phyloP scores from a whole-genome alignment of 352 stramenopile species.

The Globisporangium viniferum region DNA sequence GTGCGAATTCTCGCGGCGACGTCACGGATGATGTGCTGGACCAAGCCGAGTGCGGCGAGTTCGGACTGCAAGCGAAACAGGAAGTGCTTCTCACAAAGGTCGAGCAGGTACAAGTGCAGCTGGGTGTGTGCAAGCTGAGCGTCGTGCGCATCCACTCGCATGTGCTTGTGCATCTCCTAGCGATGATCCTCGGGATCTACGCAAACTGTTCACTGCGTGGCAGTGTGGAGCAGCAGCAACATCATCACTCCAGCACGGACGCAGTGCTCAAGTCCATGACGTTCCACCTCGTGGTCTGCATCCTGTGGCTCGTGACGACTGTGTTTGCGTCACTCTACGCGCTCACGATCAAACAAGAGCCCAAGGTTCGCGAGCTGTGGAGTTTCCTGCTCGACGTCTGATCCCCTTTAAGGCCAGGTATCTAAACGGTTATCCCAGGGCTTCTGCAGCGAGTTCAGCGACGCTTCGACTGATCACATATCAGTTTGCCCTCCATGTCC shows the following conservation, averaged over 20 bases:
- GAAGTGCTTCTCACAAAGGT: constrained; percentile 54
- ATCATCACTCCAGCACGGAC: constrained; percentile 5
- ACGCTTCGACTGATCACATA: not conserved
- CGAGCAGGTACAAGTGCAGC: constrained; percentile 50
- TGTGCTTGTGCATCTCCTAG: constrained; percentile 32
- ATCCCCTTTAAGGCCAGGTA: not conserved
- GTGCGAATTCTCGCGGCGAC: constrained; percentile 32
- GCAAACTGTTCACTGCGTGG: constrained; percentile 23
- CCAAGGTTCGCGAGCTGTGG: constrained; percentile 14
- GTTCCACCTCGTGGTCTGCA: constrained; percentile 45
- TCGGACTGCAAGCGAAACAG: constrained; percentile 61
- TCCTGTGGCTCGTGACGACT: constrained; percentile 42
- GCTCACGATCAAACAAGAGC: constrained; percentile 39
- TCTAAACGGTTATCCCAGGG: not conserved
- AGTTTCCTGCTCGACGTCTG: constrained; percentile 9
- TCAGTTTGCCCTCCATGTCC: not conserved
- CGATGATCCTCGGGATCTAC: constrained; percentile 43
- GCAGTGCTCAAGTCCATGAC: constrained; percentile 26
- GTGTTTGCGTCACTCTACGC: constrained; percentile 32
- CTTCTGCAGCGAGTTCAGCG: not conserved
- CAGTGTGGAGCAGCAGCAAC: constrained; percentile 14
- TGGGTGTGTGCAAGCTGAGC: constrained; percentile 53
- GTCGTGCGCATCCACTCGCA: constrained; percentile 53
- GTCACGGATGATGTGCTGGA: constrained; percentile 48
- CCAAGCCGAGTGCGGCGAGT: constrained; percentile 60